Percentiles rank a stretch among this genome's conserved stretches.
Evolutionary conservation across 495 filamentous ascomycete species (phyloP).

Genomic region (Annulohypoxylon stygium): DNA sequence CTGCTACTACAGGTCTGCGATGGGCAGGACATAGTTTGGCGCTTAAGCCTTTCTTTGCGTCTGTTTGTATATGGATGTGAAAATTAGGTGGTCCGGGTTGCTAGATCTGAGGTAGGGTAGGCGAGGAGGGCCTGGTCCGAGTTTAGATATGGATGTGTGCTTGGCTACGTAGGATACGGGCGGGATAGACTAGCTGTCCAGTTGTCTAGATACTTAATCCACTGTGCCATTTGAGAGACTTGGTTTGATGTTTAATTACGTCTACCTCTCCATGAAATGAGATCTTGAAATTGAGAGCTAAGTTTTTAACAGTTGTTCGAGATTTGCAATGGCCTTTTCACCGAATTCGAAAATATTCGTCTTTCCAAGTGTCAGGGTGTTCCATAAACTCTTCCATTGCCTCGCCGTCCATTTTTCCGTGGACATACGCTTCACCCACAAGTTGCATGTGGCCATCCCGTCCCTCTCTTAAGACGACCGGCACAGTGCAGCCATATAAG

Average conservation of each 20-base stretch:
- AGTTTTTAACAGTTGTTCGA: too few species aligned
- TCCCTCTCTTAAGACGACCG: background rate
- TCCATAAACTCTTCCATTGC: background rate
- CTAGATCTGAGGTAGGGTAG: background rate
- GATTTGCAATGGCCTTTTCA: background rate
- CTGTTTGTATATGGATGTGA: background rate
- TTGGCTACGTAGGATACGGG: background rate
- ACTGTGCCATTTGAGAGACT: background rate
- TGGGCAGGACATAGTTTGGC: constrained; percentile 6
- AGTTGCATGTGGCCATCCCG: background rate
- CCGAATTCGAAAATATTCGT: background rate
- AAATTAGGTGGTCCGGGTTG: background rate
- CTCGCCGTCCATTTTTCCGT: background rate
- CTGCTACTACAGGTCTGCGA: background rate
- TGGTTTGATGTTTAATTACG: background rate
- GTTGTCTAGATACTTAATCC: constrained; percentile 3
- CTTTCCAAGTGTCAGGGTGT: background rate
- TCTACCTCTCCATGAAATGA: background rate
- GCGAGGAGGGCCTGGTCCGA: background rate
- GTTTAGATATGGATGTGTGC: background rate
- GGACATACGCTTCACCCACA: background rate
- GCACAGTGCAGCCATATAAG: background rate
- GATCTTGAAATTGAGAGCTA: background rate
- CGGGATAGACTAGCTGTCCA: background rate
- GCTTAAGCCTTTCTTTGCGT: constrained; percentile 4